Evolutionary conservation across 1,284 basidiomycete species (phyloP).

Genomic region (Limonomyces culmigenus): DNA sequence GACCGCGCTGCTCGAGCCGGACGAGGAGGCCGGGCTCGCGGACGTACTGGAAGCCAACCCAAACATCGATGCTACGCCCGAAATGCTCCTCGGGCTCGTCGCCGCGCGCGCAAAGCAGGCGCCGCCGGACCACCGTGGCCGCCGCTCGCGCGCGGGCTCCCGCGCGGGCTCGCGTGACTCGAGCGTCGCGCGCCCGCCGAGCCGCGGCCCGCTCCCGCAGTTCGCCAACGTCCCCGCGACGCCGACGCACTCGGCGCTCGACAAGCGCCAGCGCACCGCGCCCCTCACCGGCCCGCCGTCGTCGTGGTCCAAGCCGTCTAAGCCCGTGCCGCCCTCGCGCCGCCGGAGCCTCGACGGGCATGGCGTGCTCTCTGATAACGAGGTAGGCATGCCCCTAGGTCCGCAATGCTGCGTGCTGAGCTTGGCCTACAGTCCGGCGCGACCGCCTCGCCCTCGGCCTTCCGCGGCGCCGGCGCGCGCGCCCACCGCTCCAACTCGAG

Average conservation of each 20-base stretch:
- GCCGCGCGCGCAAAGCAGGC: conserved; percentile 38
- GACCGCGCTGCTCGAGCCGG: conserved; percentile 34
- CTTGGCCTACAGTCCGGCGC: conserved; percentile 6
- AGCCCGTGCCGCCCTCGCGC: conserved; percentile 29
- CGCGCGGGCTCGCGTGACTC: conserved; percentile 9
- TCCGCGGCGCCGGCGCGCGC: neutral
- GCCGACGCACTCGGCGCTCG: conserved; percentile 25
- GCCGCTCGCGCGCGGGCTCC: neutral
- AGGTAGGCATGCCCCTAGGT: conserved; percentile 24
- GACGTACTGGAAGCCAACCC: conserved; percentile 38
- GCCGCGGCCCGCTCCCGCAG: conserved; percentile 20
- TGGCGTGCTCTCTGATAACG: conserved; percentile 40
- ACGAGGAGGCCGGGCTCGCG: conserved; percentile 41
- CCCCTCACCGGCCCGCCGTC: conserved; percentile 47
- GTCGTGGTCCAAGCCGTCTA: conserved; percentile 52
- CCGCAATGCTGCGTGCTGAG: neutral
- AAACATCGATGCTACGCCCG: conserved; percentile 48
- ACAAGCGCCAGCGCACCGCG: conserved; percentile 45
- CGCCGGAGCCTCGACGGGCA: conserved; percentile 51
- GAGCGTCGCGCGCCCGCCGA: conserved; percentile 14
- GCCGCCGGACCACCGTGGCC: conserved; percentile 14
- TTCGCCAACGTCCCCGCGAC: conserved; percentile 25
- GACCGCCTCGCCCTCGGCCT: neutral
- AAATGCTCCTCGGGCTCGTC: conserved; percentile 45
- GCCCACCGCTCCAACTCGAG: neutral